These are phyloP conservation scores for Paramyrothecium roridum DNA, from an alignment of 2,329 filamentous ascomycete genomes.

Conservation along the genomic window DNA sequence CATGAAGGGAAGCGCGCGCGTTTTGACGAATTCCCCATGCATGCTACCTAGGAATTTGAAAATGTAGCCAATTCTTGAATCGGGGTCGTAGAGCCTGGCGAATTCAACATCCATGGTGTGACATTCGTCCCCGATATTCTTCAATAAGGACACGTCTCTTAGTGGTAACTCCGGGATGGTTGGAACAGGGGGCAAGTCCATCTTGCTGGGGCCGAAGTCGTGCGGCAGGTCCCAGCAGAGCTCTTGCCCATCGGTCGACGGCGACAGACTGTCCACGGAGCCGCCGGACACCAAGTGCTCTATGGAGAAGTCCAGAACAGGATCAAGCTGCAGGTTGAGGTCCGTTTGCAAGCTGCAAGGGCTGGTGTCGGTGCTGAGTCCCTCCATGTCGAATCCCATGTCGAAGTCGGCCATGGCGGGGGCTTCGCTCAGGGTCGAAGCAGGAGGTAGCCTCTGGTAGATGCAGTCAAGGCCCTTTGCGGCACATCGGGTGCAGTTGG, in stretches of 20 bases:
- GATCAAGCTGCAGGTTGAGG: constrained; percentile 18
- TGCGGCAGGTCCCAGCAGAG: constrained; percentile 19
- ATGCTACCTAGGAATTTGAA: constrained; percentile 27
- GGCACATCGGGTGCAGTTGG: constrained; percentile 38
- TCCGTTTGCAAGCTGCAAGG: constrained; percentile 24
- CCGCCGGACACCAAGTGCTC: constrained; percentile 26
- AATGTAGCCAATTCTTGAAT: constrained; percentile 30
- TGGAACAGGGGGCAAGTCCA: constrained; percentile 25
- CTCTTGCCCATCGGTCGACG: neutral
- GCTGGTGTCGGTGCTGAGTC: constrained; percentile 24
- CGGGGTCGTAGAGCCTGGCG: constrained; percentile 28
- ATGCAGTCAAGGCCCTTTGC: constrained; percentile 38
- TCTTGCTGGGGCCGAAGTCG: constrained; percentile 19
- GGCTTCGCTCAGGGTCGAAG: constrained; percentile 13
- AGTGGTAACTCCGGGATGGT: constrained; percentile 17
- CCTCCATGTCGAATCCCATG: constrained; percentile 31
- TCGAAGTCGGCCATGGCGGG: constrained; percentile 28
- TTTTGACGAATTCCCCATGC: constrained; percentile 29
- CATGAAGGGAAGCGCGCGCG: constrained; percentile 36
- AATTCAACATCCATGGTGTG: constrained; percentile 24
- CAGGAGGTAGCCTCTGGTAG: constrained; percentile 33
- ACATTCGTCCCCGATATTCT: constrained; percentile 13
- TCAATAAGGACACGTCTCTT: constrained; percentile 25
- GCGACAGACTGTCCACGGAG: constrained; percentile 1
- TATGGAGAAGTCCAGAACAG: constrained; percentile 29